Base-by-base conservation (phyloP, 208 protist species). In the Crithidia mellificae region DNA sequence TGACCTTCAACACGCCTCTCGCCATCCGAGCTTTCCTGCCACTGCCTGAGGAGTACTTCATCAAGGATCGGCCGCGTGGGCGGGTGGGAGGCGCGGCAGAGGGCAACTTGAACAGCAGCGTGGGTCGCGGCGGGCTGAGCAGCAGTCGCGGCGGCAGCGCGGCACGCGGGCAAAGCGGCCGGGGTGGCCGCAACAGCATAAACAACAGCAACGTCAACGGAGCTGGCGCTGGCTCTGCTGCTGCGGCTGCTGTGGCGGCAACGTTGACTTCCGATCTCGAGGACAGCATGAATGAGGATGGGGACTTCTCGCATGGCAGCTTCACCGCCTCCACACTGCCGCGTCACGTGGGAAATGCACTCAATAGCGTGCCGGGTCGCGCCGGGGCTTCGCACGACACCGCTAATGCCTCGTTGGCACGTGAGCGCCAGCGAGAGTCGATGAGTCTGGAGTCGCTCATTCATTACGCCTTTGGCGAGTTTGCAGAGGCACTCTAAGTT, bases 21-120 rank as follows among this genome's bases (percentile, higher is more conserved):
- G 79, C 87, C 25, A 80, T 93, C 24, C 84, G 84, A 50, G 82
- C 77, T 12, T 93, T 93, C 77, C 77, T 93, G 17, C 87, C 87
- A 0, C 30, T 81, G 38, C 70, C 63, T 9, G 73, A 81, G 56
- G 73, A 68, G 29, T 83, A 62, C 52, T 87, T 87, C 25, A 39
- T 72, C 0, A 51, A 47, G 32, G 72, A 49, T 6, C 34, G 34
- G 34, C 54, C 11, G 46, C 20, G 34, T 0, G 14, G n/a, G 7
- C 34, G 51, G 2, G 15, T 6, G 1, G n/a, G n/a, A n/a, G 47
- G 0, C 25, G 47, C 63, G 19, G 61, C 2, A 25, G 47, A 34
- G 0, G 30, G 30, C n/a, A 5, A 41, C 15, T 8, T 41, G 22
- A 34, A 11, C 19, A 36, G 41, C 56, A 27, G 56, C 24, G 17